Base-by-base conservation (phyloP, 805 yeast genomes). In the Brettanomyces anomalus region DNA sequence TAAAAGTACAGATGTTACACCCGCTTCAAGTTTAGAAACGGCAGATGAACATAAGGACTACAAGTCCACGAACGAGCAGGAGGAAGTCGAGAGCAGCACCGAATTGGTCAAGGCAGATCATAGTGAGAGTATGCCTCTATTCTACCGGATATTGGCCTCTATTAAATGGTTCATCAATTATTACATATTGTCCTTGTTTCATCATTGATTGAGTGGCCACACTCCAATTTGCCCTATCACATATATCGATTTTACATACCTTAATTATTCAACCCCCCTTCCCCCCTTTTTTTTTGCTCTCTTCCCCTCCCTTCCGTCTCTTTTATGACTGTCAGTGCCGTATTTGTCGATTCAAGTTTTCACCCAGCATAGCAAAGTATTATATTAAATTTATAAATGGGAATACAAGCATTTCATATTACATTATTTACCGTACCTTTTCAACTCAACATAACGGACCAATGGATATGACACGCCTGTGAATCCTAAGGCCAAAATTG, bases 401-500 rank as follows among this genome's bases (percentile, higher is more conserved):
- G 31, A 28, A 11, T 38, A 24, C 16, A 13, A 39, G 15, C 18
- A 18, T 30, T 31, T 15, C 24, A 17, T n/a, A 30, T 16, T 6
- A 26, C 13, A 4, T 34, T 26, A 5, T 46, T 50, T 60, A 4
- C 79, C 78, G 54, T 68, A 80, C 43, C 60, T 64, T 53, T 70
- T 74, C 49, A 84, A 60, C 57, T 87, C 96, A 36, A 67, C 50
- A 54, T 75, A 81, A 49, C 96, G 67, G n/a, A 76, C 58, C 0
- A 66, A 54, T 5, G 95, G 88, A 57, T 81, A 87, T 0, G 70
- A 64, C 2, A 79, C 46, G 0, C 79, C 82, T 3, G 87, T 67
- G 50, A 87, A 77, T 0, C 78, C 93, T 75, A 83, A 74, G 13
- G 83, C 68, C 32, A 86, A 58, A 78, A 89, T 84, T 75, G 81